Conservation (phyloP, 2,329 filamentous ascomycete species). For the Alternaria hordeiaustralica region DNA sequence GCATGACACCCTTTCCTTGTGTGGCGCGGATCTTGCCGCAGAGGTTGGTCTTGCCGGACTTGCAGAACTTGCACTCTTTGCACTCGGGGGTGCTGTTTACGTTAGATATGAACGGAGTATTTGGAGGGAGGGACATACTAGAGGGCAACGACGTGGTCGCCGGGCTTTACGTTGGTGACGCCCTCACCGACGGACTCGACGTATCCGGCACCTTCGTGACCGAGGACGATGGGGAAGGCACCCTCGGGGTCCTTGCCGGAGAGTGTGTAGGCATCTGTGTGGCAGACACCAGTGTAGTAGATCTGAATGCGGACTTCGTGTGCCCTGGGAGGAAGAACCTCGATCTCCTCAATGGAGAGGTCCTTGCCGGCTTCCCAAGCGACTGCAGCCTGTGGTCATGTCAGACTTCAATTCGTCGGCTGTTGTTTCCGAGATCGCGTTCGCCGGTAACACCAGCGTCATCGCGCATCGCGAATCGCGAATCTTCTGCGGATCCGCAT, state of each 20-base stretch:
- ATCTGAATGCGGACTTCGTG: conserved; percentile 97
- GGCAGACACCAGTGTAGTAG: conserved; percentile 97
- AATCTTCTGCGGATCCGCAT: conserved; percentile 39
- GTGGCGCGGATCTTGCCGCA: conserved; percentile 98
- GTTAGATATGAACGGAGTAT: conserved; percentile 22
- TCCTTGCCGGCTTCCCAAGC: conserved; percentile 96
- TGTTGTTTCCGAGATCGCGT: not conserved
- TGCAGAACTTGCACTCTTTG: conserved; percentile 99
- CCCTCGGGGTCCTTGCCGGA: conserved; percentile 92
- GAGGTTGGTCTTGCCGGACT: conserved; percentile 98
- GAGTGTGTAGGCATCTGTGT: conserved; percentile 74
- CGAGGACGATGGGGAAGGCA: conserved; percentile 53
- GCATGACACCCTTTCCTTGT: conserved; percentile 95
- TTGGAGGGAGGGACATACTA: conserved; percentile 39
- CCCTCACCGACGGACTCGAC: conserved; percentile 76
- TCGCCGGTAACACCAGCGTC: conserved; percentile 12
- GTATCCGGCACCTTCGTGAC: conserved; percentile 52
- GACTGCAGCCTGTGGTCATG: conserved; percentile 73
- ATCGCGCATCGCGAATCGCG: conserved; percentile 1
- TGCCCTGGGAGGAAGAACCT: conserved; percentile 86
- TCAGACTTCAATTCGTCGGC: conserved; percentile 19
- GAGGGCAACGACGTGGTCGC: conserved; percentile 75
- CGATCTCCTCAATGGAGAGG: conserved; percentile 86
- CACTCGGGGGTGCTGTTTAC: conserved; percentile 86
- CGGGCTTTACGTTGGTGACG: conserved; percentile 91